Percentiles rank a stretch among this genome's conserved stretches.
These are phyloP conservation scores for Clathrus columnatus DNA, from an alignment of 768 basidiomycete genomes.

Conservation along the genomic window DNA sequence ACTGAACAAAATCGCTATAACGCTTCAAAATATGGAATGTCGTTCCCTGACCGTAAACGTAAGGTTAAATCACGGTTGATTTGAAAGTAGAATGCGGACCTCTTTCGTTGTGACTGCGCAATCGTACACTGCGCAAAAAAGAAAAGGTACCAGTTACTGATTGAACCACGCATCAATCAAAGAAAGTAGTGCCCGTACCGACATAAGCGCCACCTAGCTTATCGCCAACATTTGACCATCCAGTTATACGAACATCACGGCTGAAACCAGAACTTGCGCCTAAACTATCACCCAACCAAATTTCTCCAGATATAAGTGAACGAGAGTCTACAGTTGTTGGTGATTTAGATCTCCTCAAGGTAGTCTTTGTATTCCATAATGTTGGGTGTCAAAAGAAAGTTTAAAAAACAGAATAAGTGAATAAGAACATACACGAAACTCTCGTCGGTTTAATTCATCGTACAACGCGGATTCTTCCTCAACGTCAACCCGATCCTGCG, in stretches of 20 bases:
- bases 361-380: slow-evolving; percentile 4
- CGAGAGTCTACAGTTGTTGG: slow-evolving; percentile 29
- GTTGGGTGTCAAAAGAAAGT: neutral
- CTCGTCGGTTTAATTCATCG: slow-evolving; percentile 37
- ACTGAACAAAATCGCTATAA: slow-evolving; percentile 55
- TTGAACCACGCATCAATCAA: neutral
- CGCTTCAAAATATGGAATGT: slow-evolving; percentile 58
- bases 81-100: slow-evolving; percentile 18
- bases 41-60: slow-evolving; percentile 34
- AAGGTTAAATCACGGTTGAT: slow-evolving; percentile 5
- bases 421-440: slow-evolving; percentile 1
- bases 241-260: slow-evolving; percentile 53
- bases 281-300: slow-evolving; percentile 57
- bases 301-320: slow-evolving; percentile 59
- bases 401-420: neutral
- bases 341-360: slow-evolving; percentile 17
- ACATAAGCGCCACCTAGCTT: slow-evolving; percentile 55
- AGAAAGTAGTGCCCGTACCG: slow-evolving; percentile 31
- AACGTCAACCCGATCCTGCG: slow-evolving; percentile 45
- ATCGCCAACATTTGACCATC: slow-evolving; percentile 70
- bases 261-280: slow-evolving; percentile 51
- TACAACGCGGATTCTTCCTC: slow-evolving; percentile 62
- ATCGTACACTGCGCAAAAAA: slow-evolving; percentile 44
- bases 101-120: slow-evolving; percentile 62
- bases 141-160: neutral